phyloP scores from a whole-genome alignment of 805 yeast genomes.

The Cyberlindnera lachancei region DNA sequence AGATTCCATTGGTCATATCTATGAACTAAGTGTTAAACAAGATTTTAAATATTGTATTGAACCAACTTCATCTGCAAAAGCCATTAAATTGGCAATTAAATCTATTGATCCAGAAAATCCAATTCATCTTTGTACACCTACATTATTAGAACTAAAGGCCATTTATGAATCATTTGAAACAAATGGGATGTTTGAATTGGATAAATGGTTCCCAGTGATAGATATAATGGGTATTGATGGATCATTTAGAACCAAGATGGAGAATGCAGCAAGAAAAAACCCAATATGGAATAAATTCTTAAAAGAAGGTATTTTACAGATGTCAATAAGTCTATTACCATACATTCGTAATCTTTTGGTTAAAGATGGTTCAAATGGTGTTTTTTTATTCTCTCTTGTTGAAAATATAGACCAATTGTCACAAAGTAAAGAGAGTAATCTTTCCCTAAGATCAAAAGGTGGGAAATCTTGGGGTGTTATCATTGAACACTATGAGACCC shows the following conservation, averaged over 20 bases:
- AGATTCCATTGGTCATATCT: conserved; percentile 31
- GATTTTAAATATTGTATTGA: conserved; percentile 45
- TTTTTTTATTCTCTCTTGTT: conserved; percentile 35
- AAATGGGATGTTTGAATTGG: conserved; percentile 39
- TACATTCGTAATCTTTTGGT: conserved; percentile 58
- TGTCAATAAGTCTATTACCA: conserved; percentile 67
- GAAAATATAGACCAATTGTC: conserved; percentile 4
- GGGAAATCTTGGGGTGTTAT: conserved; percentile 32
- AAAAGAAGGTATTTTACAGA: conserved; percentile 48
- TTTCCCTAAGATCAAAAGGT: conserved; percentile 12
- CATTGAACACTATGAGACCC: conserved; percentile 53
- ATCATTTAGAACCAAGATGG: conserved; percentile 38
- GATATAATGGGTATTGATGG: conserved; percentile 50
- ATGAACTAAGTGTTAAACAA: conserved; percentile 19
- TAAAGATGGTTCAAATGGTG: conserved; percentile 64
- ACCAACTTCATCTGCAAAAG: conserved; percentile 70
- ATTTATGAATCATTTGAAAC: conserved; percentile 43
- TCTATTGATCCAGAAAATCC: conserved; percentile 4
- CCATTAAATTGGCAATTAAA: conserved; percentile 27
- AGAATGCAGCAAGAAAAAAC: conserved; percentile 22
- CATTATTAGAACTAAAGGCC: conserved; percentile 49
- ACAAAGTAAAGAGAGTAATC: conserved; percentile 3
- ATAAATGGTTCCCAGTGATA: conserved; percentile 67
- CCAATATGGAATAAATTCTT: conserved; percentile 23
- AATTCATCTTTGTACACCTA: conserved; percentile 46